Evolutionary conservation across 139 green algal genomes (phyloP), one percentile per base, ranked within the genome.

Genomic region (Diplosphaera chodatii): DNA sequence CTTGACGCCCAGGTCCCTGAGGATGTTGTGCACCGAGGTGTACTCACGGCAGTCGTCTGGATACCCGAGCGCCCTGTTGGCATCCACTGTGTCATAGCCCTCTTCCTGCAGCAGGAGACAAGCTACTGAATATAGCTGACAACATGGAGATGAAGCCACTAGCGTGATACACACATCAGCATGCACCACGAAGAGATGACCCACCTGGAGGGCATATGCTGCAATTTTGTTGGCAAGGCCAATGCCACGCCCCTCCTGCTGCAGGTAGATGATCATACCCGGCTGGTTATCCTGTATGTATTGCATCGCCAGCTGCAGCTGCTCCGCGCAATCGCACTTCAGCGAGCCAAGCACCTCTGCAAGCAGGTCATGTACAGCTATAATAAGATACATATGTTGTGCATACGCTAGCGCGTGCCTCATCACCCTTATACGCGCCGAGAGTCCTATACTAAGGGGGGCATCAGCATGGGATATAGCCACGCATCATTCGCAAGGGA

Each of bases 221-320:
- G 93, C 93, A n/a, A 98, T 97, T 68, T 98, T 98, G 81, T 98
- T 98, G 31, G 93, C 92, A 32, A 98, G 83, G 3, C 93, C 93
- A 27, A 98, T 97, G 68, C 93, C 93, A 4, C 93, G 77, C 0
- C 93, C 93, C 77, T 98, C 93, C 77, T 98, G 93, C 80, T 97
- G 91, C 73, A 98, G 71, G 79, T 98, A 98, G 63, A 97, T 94
- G 18, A 98, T 86, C 40, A 97, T 86, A 31, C 93, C 93, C 1
- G 79, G 78, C 1, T 40, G 33, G 48, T 83, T 68, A 20, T 87
- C 80, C n/a, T 88, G 78, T 64, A 97, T 96, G 71, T 85, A 91
- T 1, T 92, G 69, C 75, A 97, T 67, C 1, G 93, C 82, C 27
- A 97, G 82, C 72, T 90, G 68, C 70, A 98, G 76, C 87, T 98